Conservation (phyloP, 345 rosid genomes). For the Populus ilicifolia region DNA sequence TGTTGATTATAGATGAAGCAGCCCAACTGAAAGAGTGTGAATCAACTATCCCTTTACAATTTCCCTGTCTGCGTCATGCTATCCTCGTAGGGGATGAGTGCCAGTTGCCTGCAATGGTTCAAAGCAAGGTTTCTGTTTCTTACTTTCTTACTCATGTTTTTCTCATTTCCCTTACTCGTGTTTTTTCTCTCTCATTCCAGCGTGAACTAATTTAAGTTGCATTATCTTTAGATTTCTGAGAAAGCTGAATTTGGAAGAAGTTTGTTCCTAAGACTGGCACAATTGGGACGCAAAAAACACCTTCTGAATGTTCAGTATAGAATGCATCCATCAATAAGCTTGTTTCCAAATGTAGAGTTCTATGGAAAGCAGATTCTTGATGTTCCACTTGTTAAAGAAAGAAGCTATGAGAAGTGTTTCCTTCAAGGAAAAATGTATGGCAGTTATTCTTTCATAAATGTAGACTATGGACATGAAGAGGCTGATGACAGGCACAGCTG, state of each 20-base stretch:
- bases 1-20: conserved; percentile 14
- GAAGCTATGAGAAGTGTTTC: neutral
- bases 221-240: neutral
- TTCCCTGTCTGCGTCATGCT: conserved; percentile 10
- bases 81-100: conserved; percentile 12
- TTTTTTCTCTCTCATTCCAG: neutral
- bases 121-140: conserved; percentile 4
- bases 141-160: neutral
- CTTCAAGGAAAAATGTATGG: conserved; percentile 8
- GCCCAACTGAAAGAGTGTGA: conserved; percentile 19
- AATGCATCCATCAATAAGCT: conserved; percentile 30
- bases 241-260: conserved; percentile 23
- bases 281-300: conserved; percentile 8
- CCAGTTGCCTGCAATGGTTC: conserved; percentile 12
- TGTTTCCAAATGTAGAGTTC: conserved; percentile 17
- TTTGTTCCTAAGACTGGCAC: conserved; percentile 16
- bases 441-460: conserved; percentile 18
- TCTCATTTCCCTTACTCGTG: too few relatives aligned
- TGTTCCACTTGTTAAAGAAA: conserved; percentile 5
- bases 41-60: conserved; percentile 7
- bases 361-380: conserved; percentile 11
- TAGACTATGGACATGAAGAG: conserved; percentile 12
- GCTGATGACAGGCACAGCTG: conserved; percentile 3
- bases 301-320: conserved; percentile 22
- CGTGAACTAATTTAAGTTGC: neutral